Evolutionary conservation across 78 protist species (phyloP).

Genomic region (Dictyostelium firmibasis): DNA sequence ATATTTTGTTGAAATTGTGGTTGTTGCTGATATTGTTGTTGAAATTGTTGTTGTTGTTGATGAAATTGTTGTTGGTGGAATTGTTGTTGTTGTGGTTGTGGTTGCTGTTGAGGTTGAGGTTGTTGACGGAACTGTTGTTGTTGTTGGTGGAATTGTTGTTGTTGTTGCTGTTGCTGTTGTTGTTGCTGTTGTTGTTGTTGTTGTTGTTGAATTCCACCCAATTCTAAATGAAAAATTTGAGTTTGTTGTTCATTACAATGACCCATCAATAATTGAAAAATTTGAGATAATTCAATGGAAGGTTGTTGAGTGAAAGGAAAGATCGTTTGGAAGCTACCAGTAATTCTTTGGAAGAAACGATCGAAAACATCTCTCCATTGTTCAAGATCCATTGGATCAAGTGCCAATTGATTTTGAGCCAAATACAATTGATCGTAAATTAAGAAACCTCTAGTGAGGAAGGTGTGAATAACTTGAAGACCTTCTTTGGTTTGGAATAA

Average conservation of each 20-base stretch:
- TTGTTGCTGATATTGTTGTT: background rate
- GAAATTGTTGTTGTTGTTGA: background rate
- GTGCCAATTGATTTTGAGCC: background rate
- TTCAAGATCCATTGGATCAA: constrained; percentile 24
- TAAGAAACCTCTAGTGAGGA: constrained; percentile 21
- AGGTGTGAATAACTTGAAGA: background rate
- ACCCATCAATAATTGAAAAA: background rate
- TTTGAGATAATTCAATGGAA: background rate
- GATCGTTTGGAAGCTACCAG: constrained; percentile 30
- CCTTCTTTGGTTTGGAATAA: constrained; percentile 37
- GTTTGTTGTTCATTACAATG: constrained; percentile 58
- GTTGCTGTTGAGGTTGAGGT: background rate
- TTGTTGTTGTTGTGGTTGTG: background rate
- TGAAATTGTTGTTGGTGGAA: background rate
- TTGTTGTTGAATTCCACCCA: background rate
- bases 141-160: background rate
- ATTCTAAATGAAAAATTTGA: constrained; percentile 12
- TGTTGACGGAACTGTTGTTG: background rate
- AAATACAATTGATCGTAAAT: constrained; percentile 29
- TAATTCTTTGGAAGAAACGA: constrained; percentile 40
- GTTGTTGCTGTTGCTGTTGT: background rate
- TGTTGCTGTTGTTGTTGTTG: background rate
- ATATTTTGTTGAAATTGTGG: background rate
- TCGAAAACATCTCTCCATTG: constrained; percentile 67
- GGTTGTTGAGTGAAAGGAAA: constrained; percentile 52